Evolutionary conservation across 2,329 filamentous ascomycete genomes (phyloP), one percentile per base, ranked within the genome.

Genomic region (Ophiocordyceps camponoti-leonardi): DNA sequence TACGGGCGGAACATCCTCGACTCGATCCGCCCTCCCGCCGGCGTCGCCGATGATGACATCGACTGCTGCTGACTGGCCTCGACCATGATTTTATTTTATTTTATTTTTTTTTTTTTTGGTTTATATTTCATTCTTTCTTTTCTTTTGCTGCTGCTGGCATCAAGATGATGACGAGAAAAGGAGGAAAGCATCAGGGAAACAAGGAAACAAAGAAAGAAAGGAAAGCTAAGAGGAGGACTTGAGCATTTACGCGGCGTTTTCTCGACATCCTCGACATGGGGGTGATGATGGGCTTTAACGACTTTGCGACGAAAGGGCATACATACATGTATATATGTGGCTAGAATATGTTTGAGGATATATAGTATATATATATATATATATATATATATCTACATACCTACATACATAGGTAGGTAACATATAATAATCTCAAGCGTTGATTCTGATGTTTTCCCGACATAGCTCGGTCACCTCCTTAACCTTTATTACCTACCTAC

Each of bases 1-100:
- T 78, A 78, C 52, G 73, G 75, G 42, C 67, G 67, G 44, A 62
- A 60, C 31, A 66, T 68, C 2, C 67, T 71, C n/a, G 71, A 72
- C 30, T 73, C 71, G n/a, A 65, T 77, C 42, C 66, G 68, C 35
- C 72, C 73, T 35, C 67, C 70, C 13, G 54, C 66, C 1, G 67
- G 69, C 48, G 65, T 65, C 20, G 70, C 69, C 46, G 71, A 75
- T 50, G 72, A 76, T 47, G 73, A 76, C 50, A 60, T 62, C 31
- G 61, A 65, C 46, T 63, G 39, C 39, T 1, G 5, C 18, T 23
- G 20, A n/a, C 3, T 10, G n/a, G n/a, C n/a, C n/a, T n/a, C n/a
- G n/a, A n/a, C n/a, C n/a, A n/a, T n/a, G n/a, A n/a, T n/a, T n/a
- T 12, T 18, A 13, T 19, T 6, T 23, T 23, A 18, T 22, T 23